These are phyloP conservation scores for Fusarium graminum DNA, from an alignment of 2,329 filamentous ascomycete species.

Conservation along the genomic window DNA sequence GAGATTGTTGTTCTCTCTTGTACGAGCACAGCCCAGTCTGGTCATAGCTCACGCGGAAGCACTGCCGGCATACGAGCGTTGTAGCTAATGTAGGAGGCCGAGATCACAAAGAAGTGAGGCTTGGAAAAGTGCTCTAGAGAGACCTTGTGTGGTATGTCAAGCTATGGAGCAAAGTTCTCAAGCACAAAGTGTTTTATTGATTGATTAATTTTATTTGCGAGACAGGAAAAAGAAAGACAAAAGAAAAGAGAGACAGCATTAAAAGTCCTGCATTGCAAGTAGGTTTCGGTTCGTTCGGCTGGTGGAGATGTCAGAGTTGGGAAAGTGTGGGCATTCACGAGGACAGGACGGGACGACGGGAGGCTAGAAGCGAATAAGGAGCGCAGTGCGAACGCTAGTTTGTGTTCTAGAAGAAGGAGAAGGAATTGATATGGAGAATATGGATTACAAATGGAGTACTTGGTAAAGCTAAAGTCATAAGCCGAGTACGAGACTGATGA, in stretches of 20 bases:
- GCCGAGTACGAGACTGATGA: constrained; percentile 4
- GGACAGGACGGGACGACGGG: constrained; percentile 5
- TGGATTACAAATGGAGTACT: constrained; percentile 37
- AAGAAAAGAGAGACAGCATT: background rate
- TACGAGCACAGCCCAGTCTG: constrained; percentile 34
- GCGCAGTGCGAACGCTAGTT: constrained; percentile 28
- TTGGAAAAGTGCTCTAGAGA: constrained; percentile 26
- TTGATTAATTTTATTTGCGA: background rate
- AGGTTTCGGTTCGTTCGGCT: constrained; percentile 30
- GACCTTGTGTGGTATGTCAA: constrained; percentile 13
- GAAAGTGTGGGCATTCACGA: constrained; percentile 24
- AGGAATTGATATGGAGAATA: constrained; percentile 23
- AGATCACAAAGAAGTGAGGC: constrained; percentile 28
- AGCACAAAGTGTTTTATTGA: too few species aligned
- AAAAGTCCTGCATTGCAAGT: constrained; percentile 38
- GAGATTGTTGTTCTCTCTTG: constrained; percentile 1
- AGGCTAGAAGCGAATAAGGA: constrained; percentile 36
- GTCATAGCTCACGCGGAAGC: constrained; percentile 30
- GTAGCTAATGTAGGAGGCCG: constrained; percentile 35
- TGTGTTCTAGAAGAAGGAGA: constrained; percentile 42
- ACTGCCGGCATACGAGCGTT: constrained; percentile 24
- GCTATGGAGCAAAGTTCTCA: constrained; percentile 8
- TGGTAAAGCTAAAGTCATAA: constrained; percentile 1
- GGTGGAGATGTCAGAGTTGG: constrained; percentile 17
- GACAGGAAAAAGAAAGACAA: constrained; percentile 3